Base-by-base conservation (phyloP, 768 basidiomycete genomes). In the Kwoniella sp. region DNA sequence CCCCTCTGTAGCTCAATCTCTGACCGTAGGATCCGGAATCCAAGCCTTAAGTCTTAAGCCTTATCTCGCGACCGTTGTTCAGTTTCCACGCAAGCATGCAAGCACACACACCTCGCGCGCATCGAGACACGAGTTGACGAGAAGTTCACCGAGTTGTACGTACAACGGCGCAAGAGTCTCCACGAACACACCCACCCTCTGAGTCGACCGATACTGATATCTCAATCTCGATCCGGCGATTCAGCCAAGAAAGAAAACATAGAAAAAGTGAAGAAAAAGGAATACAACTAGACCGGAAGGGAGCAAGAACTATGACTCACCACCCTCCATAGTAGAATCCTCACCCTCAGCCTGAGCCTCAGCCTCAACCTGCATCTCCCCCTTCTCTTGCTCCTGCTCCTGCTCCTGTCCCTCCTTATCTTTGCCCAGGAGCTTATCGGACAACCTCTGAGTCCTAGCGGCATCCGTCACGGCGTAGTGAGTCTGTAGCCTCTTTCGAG, bases 401-500 rank as follows among this genome's bases (percentile, higher is more conserved):
- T n/a, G n/a, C 30, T 68, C 68, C 30, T 69, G 53, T 47, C 58
- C 63, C 30, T 62, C 65, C 50, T 71, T 79, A 44, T 67, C 82
- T 55, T 77, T 77, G 6, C 68, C 72, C 36, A 71, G 55, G 10
- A 76, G 60, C 56, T 64, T 72, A 10, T 64, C 71, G 5, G 68
- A 68, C 25, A 80, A 44, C 22, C 77, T 62, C 51, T 70, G 62
- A 15, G 74, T 57, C 29, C 77, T 48, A 10, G 69, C 76, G 7
- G 77, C 75, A 33, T 77, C 76, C 2, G 70, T 67, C 0, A 69
- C 70, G 30, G 70, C 74, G 59, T 80, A 80, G 56, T 74, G 69
- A n/a, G 70, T 63, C 25, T 69, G 60, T 12, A 64, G 58, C 52
- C 79, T 64, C 69, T 77, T 77, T 59, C 71, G 70, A 6, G 68